Evolutionary conservation across 73 alveolate genomes (phyloP).

Genomic region (Tetrahymena malaccensis): DNA sequence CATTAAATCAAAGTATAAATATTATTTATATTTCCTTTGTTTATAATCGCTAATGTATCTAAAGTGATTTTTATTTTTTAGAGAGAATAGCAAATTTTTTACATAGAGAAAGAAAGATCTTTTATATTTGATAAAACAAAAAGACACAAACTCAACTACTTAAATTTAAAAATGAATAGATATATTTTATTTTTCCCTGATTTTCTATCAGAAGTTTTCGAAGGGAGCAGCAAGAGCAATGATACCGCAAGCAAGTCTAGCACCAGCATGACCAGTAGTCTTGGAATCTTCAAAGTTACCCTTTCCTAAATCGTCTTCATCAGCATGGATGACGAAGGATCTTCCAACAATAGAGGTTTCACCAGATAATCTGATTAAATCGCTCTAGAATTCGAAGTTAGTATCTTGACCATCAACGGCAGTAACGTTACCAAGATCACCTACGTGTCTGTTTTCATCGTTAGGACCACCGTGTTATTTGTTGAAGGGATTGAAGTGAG

Average conservation of each 20-base stretch:
- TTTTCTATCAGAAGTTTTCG: background rate
- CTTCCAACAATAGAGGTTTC: constrained; percentile 60
- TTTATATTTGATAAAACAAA: no score
- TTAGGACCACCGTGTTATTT: constrained; percentile 72
- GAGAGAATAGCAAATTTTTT: background rate
- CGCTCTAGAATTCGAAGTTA: background rate
- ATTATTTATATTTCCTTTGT: no score
- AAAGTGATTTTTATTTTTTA: background rate
- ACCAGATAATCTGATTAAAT: constrained; percentile 23
- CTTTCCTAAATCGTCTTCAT: constrained; percentile 73
- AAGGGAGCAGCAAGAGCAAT: constrained; percentile 55
- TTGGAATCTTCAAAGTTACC: constrained; percentile 57
- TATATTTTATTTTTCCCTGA: background rate
- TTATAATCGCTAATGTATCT: background rate
- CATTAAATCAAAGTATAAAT: background rate
- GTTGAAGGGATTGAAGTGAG: constrained; percentile 79
- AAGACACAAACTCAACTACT: background rate
- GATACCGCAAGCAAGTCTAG: constrained; percentile 74
- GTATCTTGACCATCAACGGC: constrained; percentile 32
- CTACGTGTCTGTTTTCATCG: constrained; percentile 76
- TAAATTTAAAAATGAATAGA: no score
- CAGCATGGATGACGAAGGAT: constrained; percentile 61
- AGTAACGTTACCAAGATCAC: constrained; percentile 82
- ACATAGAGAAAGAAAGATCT: background rate
- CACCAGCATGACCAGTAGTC: constrained; percentile 79